Conservation (phyloP, 805 yeast species). For the Myxozyma melibiosi region DNA sequence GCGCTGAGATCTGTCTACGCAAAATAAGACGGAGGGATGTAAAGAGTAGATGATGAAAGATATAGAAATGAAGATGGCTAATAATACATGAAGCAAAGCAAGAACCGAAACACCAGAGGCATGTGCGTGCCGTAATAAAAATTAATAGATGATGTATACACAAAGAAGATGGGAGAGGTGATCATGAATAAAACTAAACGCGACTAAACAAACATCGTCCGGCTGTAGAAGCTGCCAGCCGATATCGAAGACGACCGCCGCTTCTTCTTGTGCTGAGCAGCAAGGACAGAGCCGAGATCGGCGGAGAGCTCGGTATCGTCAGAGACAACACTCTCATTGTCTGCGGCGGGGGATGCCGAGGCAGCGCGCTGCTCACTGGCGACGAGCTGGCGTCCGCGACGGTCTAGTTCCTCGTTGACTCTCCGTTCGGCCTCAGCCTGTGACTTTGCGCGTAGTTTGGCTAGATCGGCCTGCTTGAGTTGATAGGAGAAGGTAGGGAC, state of each 20-base stretch:
- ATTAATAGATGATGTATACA: background rate
- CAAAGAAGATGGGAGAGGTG: background rate
- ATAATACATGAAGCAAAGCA: background rate
- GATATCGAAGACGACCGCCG: conserved; percentile 18
- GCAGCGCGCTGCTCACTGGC: conserved; percentile 1
- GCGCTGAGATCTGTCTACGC: too few relatives aligned
- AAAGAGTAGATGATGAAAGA: too few relatives aligned
- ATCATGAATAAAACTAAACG: background rate
- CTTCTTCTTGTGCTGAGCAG: conserved; percentile 9
- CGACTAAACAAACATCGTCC: conserved; percentile 10
- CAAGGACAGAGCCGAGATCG: background rate
- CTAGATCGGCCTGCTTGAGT: conserved; percentile 18
- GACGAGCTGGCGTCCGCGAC: background rate
- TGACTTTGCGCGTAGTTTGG: conserved; percentile 10
- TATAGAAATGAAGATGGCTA: too few relatives aligned
- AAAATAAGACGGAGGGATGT: too few relatives aligned
- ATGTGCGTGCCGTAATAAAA: background rate
- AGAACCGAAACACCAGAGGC: background rate
- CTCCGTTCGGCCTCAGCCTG: conserved; percentile 10
- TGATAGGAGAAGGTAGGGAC: conserved; percentile 25
- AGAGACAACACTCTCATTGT: conserved; percentile 1
- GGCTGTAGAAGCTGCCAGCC: conserved; percentile 14
- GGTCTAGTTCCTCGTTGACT: conserved; percentile 5
- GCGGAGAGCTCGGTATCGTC: background rate
- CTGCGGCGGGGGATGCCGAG: background rate